These are phyloP conservation scores for Setaria italica DNA, from an alignment of 202 grass and related monocot genomes.

Conservation along the genomic window DNA sequence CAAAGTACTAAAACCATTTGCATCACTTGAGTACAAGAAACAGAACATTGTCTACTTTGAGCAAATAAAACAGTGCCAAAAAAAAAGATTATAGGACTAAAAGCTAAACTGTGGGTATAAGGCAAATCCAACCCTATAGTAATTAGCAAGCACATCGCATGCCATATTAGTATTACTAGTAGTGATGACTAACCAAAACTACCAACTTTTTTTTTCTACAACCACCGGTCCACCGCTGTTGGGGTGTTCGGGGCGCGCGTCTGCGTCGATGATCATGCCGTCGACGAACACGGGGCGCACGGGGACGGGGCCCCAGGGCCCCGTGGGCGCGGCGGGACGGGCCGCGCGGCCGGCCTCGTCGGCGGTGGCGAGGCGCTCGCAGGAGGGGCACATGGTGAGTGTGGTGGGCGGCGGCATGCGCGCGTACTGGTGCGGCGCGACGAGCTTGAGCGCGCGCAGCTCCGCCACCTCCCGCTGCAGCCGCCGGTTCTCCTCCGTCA, in stretches of 20 bases:
- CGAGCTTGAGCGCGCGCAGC: constrained; percentile 82
- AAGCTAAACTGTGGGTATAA: neutral
- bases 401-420: constrained; percentile 85
- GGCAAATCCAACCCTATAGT: constrained; percentile 20
- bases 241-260: neutral
- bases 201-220: neutral
- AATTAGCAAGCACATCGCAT: neutral
- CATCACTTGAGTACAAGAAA: constrained; percentile 41
- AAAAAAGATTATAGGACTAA: constrained; percentile 6
- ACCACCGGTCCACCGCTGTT: neutral
- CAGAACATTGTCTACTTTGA: neutral
- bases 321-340: constrained; percentile 3
- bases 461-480: constrained; percentile 87
- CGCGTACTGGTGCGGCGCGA: constrained; percentile 65
- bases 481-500: constrained; percentile 84
- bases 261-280: constrained; percentile 23
- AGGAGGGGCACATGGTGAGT: constrained; percentile 95
- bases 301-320: constrained; percentile 61
- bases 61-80: constrained; percentile 9
- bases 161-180: neutral
- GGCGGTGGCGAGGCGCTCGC: constrained; percentile 60
- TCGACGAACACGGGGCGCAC: constrained; percentile 52
- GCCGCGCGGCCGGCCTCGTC: neutral
- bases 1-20: constrained; percentile 11
- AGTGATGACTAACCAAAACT: neutral